phyloP scores from a whole-genome alignment of 305 asterid species.

The Fraxinus nigra region DNA sequence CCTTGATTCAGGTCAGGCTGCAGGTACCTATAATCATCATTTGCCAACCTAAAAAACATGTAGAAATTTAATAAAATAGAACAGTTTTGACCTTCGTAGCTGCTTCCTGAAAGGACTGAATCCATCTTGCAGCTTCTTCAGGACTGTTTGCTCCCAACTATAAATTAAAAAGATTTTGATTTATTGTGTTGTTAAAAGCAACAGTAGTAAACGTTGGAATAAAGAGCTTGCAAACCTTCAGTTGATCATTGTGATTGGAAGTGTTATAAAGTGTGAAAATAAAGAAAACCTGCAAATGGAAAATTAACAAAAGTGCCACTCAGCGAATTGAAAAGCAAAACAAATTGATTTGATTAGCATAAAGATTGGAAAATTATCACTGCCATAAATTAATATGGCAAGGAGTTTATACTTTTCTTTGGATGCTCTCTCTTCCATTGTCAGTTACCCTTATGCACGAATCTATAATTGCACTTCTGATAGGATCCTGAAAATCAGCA shows the following conservation, averaged over 20 bases:
- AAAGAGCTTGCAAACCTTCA: slow-evolving; percentile 64
- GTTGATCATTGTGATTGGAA: slow-evolving; percentile 80
- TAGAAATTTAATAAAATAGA: slow-evolving; percentile 20
- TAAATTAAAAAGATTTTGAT: slow-evolving; percentile 24
- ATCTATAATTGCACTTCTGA: slow-evolving; percentile 89
- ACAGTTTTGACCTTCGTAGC: slow-evolving; percentile 67
- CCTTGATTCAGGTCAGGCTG: slow-evolving; percentile 67
- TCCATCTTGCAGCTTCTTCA: slow-evolving; percentile 97
- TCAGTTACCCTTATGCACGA: slow-evolving; percentile 95
- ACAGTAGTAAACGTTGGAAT: slow-evolving; percentile 14
- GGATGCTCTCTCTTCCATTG: slow-evolving; percentile 95
- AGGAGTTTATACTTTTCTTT: slow-evolving; percentile 59
- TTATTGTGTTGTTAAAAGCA: slow-evolving; percentile 22
- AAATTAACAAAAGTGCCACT: slow-evolving; percentile 9
- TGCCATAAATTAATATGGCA: slow-evolving; percentile 14
- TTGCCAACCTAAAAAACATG: slow-evolving; percentile 26
- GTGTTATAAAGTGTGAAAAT: slow-evolving; percentile 87
- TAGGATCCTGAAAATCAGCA: slow-evolving; percentile 64
- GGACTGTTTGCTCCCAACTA: slow-evolving; percentile 98
- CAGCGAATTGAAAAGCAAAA: slow-evolving; percentile 14
- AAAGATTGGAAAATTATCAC: slow-evolving; percentile 11
- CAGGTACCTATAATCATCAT: slow-evolving; percentile 38
- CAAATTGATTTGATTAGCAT: slow-evolving; percentile 4
- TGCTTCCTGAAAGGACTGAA: slow-evolving; percentile 84
- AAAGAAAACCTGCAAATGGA: slow-evolving; percentile 73